A percentile compares a stretch with the other conserved stretches of the same genome.
Evolutionary conservation across 768 basidiomycete genomes (phyloP).

Genomic region (Ramaria sp.): DNA sequence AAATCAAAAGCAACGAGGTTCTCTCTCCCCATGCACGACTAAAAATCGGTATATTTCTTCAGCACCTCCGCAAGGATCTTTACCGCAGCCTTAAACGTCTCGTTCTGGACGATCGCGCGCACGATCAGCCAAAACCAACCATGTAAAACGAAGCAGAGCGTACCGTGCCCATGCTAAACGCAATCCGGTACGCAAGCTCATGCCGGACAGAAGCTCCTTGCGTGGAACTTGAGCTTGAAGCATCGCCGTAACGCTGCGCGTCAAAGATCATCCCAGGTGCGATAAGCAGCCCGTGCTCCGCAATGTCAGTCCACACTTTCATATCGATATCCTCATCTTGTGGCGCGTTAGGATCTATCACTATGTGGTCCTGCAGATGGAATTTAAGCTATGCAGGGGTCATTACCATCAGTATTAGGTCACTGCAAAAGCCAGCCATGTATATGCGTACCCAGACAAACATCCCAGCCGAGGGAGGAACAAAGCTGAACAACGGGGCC

Average conservation of each 20-base stretch:
- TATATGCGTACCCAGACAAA: conserved; percentile 49
- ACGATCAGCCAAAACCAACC: background rate
- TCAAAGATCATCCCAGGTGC: conserved; percentile 44
- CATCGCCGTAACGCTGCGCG: conserved; percentile 3
- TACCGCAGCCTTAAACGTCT: conserved; percentile 11
- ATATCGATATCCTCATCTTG: conserved; percentile 33
- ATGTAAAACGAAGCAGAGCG: background rate
- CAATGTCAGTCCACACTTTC: conserved; percentile 49
- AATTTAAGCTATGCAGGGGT: conserved; percentile 37
- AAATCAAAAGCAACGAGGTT: too few species aligned
- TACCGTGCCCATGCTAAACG: conserved; percentile 23
- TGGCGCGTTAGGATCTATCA: conserved; percentile 23
- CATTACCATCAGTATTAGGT: background rate
- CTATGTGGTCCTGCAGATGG: conserved; percentile 47
- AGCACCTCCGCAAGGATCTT: conserved; percentile 11
- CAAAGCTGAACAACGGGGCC: conserved; percentile 46
- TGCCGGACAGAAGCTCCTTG: conserved; percentile 15
- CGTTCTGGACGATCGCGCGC: conserved; percentile 2
- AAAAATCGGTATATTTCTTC: conserved; percentile 8
- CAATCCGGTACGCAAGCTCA: conserved; percentile 23
- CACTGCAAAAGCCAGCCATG: background rate
- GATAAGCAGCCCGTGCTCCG: conserved; percentile 51
- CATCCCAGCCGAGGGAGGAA: conserved; percentile 78
- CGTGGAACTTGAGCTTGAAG: background rate
- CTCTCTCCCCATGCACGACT: too few species aligned